Conservation (phyloP, 2,329 filamentous ascomycete species). For the Hypomyces perniciosus region DNA sequence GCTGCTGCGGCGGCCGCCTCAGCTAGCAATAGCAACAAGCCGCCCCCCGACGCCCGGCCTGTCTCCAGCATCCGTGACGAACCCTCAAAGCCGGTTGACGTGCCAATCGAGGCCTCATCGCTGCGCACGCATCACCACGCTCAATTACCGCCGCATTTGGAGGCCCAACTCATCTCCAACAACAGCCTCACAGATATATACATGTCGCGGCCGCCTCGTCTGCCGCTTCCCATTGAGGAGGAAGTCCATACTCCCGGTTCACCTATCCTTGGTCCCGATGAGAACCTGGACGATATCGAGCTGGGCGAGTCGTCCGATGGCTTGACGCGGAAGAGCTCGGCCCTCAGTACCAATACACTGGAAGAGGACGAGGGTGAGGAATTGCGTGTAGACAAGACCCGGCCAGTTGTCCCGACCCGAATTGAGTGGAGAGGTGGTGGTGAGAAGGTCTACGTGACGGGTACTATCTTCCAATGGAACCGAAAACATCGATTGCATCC, state of each 20-base stretch:
- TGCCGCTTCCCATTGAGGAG: conserved; percentile 91
- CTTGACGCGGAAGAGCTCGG: conserved; percentile 50
- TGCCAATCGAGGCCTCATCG: conserved; percentile 39
- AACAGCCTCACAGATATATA: conserved; percentile 60
- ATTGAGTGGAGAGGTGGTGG: conserved; percentile 81
- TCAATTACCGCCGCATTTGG: conserved; percentile 29
- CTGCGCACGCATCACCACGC: conserved; percentile 31
- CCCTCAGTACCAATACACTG: conserved; percentile 55
- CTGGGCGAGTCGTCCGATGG: conserved; percentile 43
- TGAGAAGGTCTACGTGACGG: conserved; percentile 92
- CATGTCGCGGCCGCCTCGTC: conserved; percentile 68
- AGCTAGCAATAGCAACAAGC: conserved; percentile 12
- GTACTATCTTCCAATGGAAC: conserved; percentile 96
- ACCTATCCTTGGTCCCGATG: conserved; percentile 72
- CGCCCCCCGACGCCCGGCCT: conserved; percentile 21
- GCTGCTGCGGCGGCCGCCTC: conserved; percentile 21
- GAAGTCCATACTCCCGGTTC: conserved; percentile 85
- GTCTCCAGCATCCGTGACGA: conserved; percentile 23
- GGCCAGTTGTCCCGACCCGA: conserved; percentile 73
- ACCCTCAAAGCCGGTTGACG: conserved; percentile 53
- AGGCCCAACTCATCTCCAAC: conserved; percentile 42
- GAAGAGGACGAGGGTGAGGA: conserved; percentile 78
- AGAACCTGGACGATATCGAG: conserved; percentile 47
- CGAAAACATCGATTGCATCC: conserved; percentile 82
- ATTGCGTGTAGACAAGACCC: conserved; percentile 66